Base-by-base conservation (phyloP, 441 rosid species). In the Adansonia madagascariensis region DNA sequence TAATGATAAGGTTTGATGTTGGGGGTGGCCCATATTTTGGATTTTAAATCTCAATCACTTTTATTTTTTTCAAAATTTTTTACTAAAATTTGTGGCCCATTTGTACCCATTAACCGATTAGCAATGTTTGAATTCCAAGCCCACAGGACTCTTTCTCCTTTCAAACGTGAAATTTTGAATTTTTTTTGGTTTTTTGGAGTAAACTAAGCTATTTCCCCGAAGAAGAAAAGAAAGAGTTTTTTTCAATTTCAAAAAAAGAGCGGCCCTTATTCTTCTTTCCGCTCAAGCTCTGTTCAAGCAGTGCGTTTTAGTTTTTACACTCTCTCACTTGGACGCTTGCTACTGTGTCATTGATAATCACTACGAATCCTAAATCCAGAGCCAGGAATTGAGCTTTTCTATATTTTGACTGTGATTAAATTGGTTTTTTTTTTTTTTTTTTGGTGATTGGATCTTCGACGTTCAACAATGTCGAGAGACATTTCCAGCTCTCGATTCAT, bases 391-490 rank as follows among this genome's bases (percentile, higher is more conserved):
- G 22, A 64, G 41, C 49, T 61, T 41, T 39, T 49, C 65, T 8
- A 24, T 67, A 67, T 15, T 15, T 15, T 77, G 55, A 77, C 75
- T 35, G 66, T 35, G 66, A 44, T 77, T 27, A 8, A 20, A 7
- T 47, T 8, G 20, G n/a, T n/a, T n/a, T n/a, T 15, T 75, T 12
- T 18, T 44, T 46, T 3, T 18, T n/a, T 41, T 71, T 55, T 35
- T 53, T 4, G 41, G 63, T n/a, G 20, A 56, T 67, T 56, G 12
- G 18, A 60, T 44, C 74, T 80, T 75, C 66, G 78, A 66, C 77
- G 74, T 68, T 75, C 78, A 52, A 49, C 68, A 78, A 65, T 86
- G 93, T 77, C 87, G 17, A 82, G 79, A 81, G 83, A 85, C 31
- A 20, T 63, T 77, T 71, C 83, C 49, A 79, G 71, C 80, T 76